phyloP scores from a whole-genome alignment of 2,329 filamentous ascomycete species.

The Cordyceps tenuipes region DNA sequence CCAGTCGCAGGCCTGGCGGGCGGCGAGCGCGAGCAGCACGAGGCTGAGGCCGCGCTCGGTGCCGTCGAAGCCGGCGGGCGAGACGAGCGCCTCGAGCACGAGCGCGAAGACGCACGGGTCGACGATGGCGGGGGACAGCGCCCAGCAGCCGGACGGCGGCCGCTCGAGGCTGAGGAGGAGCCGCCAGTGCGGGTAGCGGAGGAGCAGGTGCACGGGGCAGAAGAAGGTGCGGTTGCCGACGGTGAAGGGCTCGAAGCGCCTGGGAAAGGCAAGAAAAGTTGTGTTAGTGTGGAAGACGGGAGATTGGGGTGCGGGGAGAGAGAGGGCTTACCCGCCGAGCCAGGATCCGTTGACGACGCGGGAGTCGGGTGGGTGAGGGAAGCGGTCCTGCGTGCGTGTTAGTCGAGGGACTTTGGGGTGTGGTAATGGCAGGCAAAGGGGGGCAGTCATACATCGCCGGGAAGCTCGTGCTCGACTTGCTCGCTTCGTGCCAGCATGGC shows the following conservation, averaged over 20 bases:
- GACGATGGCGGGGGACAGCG: conserved; percentile 10
- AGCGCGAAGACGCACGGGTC: conserved; percentile 17
- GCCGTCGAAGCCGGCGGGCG: conserved; percentile 15
- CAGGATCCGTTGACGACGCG: conserved; percentile 9
- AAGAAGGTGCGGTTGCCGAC: conserved; percentile 10
- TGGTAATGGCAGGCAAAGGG: neutral
- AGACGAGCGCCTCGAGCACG: conserved; percentile 15
- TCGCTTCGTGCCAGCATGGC: neutral
- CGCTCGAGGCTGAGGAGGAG: conserved; percentile 7
- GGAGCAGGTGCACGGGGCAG: conserved; percentile 11
- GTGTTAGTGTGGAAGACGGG: neutral
- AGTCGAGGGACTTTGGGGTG: neutral
- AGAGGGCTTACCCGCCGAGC: neutral
- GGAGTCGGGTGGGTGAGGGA: neutral
- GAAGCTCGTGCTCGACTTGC: neutral
- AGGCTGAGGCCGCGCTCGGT: conserved; percentile 18
- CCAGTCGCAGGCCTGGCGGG: conserved; percentile 13
- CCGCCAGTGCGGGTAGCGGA: conserved; percentile 8
- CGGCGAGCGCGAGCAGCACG: conserved; percentile 15
- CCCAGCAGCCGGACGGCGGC: conserved; percentile 12
- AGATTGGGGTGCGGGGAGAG: neutral
- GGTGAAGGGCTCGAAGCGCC: conserved; percentile 10
- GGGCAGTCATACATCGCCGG: neutral
- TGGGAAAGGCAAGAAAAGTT: neutral
- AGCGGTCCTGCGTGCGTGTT: neutral